These are phyloP conservation scores for Neopestalotiopsis rosae DNA, from an alignment of 2,329 filamentous ascomycete genomes.

Conservation along the genomic window DNA sequence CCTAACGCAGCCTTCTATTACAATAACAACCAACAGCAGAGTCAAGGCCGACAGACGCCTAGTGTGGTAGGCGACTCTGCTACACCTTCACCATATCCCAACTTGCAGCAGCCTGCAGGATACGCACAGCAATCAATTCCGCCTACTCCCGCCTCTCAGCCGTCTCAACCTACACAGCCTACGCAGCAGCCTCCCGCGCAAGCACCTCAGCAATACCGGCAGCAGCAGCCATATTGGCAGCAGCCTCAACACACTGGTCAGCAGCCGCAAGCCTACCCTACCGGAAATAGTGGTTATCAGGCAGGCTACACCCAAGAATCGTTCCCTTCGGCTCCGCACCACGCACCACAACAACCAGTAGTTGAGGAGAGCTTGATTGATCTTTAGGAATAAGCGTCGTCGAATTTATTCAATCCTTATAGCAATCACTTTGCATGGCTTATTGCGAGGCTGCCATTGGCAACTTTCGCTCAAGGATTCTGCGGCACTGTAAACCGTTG, in stretches of 20 bases:
- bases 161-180: constrained; percentile 31
- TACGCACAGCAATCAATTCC: constrained; percentile 50
- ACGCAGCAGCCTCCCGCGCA: constrained; percentile 29
- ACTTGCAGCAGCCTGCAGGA: constrained; percentile 52
- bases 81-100: constrained; percentile 57
- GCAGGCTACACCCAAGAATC: constrained; percentile 61
- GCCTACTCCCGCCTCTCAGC: constrained; percentile 39
- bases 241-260: constrained; percentile 50
- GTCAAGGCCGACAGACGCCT: constrained; percentile 41
- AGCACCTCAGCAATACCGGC: constrained; percentile 39
- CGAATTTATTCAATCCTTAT: background rate
- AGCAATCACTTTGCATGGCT: background rate
- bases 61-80: constrained; percentile 45
- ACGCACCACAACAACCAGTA: constrained; percentile 61
- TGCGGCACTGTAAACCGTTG: background rate
- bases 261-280: constrained; percentile 42
- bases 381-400: constrained; percentile 51
- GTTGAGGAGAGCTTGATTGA: constrained; percentile 84
- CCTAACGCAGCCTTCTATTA: constrained; percentile 67
- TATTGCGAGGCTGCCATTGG: background rate
- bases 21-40: constrained; percentile 49
- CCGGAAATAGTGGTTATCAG: constrained; percentile 42
- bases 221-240: constrained; percentile 57
- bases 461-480: background rate
- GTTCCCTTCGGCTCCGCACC: constrained; percentile 70